Conservation (phyloP, 257 asterid species). For the Rubia yunnanensis region DNA sequence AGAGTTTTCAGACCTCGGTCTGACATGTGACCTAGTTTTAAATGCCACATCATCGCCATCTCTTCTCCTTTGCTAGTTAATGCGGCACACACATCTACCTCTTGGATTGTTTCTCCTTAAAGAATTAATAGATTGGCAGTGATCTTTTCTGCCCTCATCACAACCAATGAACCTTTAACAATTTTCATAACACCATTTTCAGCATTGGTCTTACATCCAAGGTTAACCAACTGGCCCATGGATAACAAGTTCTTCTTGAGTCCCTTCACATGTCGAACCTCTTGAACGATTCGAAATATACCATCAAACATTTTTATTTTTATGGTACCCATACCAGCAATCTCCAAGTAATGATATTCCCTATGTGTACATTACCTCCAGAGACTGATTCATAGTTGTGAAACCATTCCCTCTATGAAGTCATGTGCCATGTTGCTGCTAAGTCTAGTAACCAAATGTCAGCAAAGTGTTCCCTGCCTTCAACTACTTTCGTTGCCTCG, state of each 20-base stretch:
- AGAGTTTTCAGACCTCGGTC: constrained; percentile 9
- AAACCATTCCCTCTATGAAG: constrained; percentile 8
- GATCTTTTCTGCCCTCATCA: constrained; percentile 6
- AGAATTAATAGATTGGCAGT: constrained; percentile 8
- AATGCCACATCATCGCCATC: neutral
- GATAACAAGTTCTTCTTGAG: constrained; percentile 8
- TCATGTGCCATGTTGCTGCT: neutral
- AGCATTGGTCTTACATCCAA: neutral
- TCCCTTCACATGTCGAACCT: constrained; percentile 6
- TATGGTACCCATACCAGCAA: neutral
- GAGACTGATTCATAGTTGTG: neutral
- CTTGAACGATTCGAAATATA: neutral
- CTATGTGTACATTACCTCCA: neutral
- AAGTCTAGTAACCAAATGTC: neutral
- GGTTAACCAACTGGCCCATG: constrained; percentile 5
- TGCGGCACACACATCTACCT: constrained; percentile 1
- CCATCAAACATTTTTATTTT: neutral
- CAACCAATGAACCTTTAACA: neutral
- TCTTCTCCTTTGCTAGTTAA: neutral
- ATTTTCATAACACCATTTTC: constrained; percentile 3
- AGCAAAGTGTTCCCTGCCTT: neutral
- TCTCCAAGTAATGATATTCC: neutral
- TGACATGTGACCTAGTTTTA: neutral
- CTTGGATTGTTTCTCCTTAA: neutral
- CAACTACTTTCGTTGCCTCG: neutral